Conservation (phyloP, 2,329 filamentous ascomycete species). For the Fusarium keratoplasticum region DNA sequence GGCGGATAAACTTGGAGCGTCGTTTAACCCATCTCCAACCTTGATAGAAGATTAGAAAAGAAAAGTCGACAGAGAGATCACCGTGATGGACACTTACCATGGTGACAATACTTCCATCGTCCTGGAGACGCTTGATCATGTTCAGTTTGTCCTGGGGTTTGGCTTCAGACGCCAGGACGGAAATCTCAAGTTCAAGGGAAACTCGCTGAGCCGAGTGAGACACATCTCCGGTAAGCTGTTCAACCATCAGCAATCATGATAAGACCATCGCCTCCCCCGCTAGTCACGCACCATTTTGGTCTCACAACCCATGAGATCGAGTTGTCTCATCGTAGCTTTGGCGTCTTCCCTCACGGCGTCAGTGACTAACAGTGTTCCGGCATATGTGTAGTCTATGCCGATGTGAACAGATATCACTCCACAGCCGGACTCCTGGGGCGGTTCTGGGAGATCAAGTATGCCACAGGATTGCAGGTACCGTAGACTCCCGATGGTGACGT, state of each 20-base stretch:
- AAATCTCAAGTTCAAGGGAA: neutral
- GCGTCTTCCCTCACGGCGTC: conserved; percentile 3
- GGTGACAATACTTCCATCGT: neutral
- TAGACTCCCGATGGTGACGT: conserved; percentile 3
- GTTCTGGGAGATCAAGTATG: neutral
- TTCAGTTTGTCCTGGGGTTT: conserved; percentile 2
- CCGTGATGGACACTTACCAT: neutral
- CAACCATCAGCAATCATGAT: neutral
- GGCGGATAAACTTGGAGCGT: conserved; percentile 1
- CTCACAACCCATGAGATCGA: neutral
- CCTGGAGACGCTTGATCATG: neutral
- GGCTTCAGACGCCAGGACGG: neutral
- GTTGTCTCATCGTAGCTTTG: neutral
- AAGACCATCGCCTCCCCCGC: neutral
- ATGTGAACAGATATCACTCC: conserved; percentile 10
- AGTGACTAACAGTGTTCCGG: conserved; percentile 3
- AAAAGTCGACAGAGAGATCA: too few relatives aligned
- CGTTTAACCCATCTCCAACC: conserved; percentile 12
- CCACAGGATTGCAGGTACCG: neutral
- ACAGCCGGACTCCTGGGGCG: neutral
- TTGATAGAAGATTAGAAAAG: neutral
- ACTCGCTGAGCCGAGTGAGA: conserved; percentile 2
- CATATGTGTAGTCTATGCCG: neutral
- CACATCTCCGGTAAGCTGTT: conserved; percentile 10
- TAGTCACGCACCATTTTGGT: neutral